These are phyloP conservation scores for Pythium folliculosum DNA, from an alignment of 352 stramenopile genomes.

Conservation along the genomic window DNA sequence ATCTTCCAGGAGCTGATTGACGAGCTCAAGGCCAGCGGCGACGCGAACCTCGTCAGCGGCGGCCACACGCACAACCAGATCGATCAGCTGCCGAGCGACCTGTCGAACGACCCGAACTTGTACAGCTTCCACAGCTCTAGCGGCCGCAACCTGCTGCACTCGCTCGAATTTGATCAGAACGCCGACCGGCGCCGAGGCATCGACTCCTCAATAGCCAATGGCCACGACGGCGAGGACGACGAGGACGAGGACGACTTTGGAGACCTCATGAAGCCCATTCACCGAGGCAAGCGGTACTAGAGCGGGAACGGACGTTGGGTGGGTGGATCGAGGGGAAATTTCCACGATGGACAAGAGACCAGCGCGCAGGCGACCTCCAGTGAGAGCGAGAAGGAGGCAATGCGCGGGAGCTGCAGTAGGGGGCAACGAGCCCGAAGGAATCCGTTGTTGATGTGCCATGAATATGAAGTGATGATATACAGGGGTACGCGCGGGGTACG, in stretches of 20 bases:
- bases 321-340: too few relatives aligned
- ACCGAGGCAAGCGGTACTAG: conserved; percentile 29
- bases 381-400: too few relatives aligned
- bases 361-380: too few relatives aligned
- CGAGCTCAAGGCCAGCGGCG: conserved; percentile 28
- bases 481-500: too few relatives aligned
- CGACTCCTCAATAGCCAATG: not conserved
- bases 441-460: too few relatives aligned
- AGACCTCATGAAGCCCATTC: conserved; percentile 31
- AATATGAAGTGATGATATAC: too few relatives aligned
- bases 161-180: conserved; percentile 37
- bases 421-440: too few relatives aligned
- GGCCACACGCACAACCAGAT: conserved; percentile 10
- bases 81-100: conserved; percentile 20
- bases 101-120: conserved; percentile 30
- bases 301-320: not conserved
- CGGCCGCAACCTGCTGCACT: conserved; percentile 28
- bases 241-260: conserved; percentile 26
- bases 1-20: conserved; percentile 73
- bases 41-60: conserved; percentile 2
- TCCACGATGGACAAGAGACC: too few relatives aligned
- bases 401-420: too few relatives aligned
- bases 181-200: not conserved
- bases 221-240: conserved; percentile 43
- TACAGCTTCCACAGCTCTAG: conserved; percentile 24